Conservation (phyloP, 352 stramenopile genomes). For the Globisporangium carolinianum region DNA sequence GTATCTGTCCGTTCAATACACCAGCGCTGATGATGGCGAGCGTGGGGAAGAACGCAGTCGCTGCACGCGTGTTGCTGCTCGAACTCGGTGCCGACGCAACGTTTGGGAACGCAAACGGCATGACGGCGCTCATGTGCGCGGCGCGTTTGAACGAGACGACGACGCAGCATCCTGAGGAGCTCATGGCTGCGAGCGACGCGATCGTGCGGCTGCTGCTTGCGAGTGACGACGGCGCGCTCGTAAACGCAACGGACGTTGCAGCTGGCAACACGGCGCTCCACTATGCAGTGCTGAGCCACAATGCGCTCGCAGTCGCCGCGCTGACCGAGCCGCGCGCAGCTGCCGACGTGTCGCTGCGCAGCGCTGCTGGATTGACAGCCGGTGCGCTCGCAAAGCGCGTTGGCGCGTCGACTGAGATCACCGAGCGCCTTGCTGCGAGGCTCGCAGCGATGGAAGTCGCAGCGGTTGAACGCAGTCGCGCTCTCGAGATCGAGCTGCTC, state of each 20-base stretch:
- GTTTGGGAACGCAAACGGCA: conserved; percentile 37
- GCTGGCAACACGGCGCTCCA: conserved; percentile 65
- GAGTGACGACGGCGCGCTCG: conserved; percentile 19
- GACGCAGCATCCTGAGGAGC: conserved; percentile 18
- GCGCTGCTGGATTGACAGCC: conserved; percentile 12
- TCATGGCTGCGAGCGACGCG: conserved; percentile 31
- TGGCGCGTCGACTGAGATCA: conserved; percentile 6
- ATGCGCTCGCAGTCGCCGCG: conserved; percentile 29
- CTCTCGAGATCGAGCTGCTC: conserved; percentile 6
- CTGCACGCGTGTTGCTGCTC: conserved; percentile 36
- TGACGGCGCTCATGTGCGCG: conserved; percentile 80
- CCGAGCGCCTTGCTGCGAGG: conserved; percentile 20
- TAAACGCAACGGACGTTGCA: conserved; percentile 36
- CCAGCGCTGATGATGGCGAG: conserved; percentile 84
- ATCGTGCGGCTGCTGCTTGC: conserved; percentile 50
- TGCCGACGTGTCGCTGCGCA: conserved; percentile 10
- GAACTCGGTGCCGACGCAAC: conserved; percentile 33
- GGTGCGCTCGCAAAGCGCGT: conserved; percentile 12
- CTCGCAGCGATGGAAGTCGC: conserved; percentile 8
- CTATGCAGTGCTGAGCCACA: conserved; percentile 64
- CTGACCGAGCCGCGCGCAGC: conserved; percentile 15
- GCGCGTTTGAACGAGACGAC: conserved; percentile 37
- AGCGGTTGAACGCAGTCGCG: conserved; percentile 6
- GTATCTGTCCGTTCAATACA: background rate
- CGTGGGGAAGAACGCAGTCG: conserved; percentile 62